Evolutionary conservation across 768 basidiomycete genomes (phyloP).

Genomic region (Chalciporus sphaerocephalus): DNA sequence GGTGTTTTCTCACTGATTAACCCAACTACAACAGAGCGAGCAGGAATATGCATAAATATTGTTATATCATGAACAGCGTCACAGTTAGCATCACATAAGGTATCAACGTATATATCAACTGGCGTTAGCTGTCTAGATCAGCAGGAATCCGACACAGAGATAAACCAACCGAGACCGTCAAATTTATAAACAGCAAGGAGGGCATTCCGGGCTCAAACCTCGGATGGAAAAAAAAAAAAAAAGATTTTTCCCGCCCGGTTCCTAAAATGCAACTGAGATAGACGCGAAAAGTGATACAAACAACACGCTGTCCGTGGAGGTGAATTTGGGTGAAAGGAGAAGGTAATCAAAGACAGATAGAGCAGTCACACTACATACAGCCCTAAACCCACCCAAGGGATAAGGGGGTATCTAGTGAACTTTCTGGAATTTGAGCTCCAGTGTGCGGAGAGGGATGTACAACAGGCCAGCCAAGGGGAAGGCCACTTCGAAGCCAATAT

Average conservation of each 20-base stretch:
- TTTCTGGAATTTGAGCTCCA: slow-evolving; percentile 40
- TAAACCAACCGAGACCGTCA: too few species aligned
- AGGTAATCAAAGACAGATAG: background rate
- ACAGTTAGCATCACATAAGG: too few species aligned
- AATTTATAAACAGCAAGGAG: background rate
- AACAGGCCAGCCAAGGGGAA: slow-evolving; percentile 43
- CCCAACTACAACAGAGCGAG: too few species aligned
- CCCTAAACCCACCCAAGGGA: background rate
- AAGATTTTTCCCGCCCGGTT: slow-evolving; percentile 6
- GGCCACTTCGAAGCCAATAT: slow-evolving; percentile 67
- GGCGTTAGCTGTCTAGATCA: too few species aligned
- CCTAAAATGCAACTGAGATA: slow-evolving; percentile 23
- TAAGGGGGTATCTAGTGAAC: slow-evolving; percentile 14
- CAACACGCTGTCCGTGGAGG: background rate
- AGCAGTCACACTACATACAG: slow-evolving; percentile 9
- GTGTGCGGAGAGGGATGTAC: slow-evolving; percentile 52
- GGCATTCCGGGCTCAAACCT: background rate
- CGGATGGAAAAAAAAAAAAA: background rate
- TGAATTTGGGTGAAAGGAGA: slow-evolving; percentile 1
- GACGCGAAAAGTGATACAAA: background rate
- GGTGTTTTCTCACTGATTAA: too few species aligned
- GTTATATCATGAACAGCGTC: too few species aligned
- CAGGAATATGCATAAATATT: too few species aligned
- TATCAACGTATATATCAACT: too few species aligned
- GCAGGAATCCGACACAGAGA: too few species aligned